These are phyloP conservation scores for Coemansia sp. DNA, from an alignment of 192 early-diverging fungal genomes.

Conservation along the genomic window DNA sequence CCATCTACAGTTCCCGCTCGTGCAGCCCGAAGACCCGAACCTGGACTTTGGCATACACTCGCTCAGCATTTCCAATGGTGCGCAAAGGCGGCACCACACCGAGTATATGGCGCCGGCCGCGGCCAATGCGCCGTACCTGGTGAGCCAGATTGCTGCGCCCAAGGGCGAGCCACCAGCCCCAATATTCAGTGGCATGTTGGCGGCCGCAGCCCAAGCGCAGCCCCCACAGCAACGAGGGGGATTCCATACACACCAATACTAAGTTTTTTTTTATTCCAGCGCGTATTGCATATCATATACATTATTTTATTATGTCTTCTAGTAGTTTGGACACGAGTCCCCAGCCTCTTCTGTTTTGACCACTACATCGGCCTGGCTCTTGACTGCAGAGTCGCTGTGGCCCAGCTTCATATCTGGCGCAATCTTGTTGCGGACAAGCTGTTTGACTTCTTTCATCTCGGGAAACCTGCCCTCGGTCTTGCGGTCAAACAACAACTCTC, in stretches of 20 bases:
- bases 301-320: neutral
- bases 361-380: slow-evolving; percentile 26
- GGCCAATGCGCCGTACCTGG: neutral
- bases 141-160: neutral
- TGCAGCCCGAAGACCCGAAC: slow-evolving; percentile 22
- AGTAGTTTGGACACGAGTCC: neutral
- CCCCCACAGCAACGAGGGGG: slow-evolving; percentile 9
- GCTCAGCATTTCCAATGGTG: neutral
- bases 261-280: neutral
- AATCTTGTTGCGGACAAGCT: slow-evolving; percentile 63
- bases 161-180: neutral
- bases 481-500: slow-evolving; percentile 60
- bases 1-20: slow-evolving; percentile 29
- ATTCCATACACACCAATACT: neutral
- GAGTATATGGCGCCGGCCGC: slow-evolving; percentile 1
- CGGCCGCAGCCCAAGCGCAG: neutral
- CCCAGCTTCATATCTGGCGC: slow-evolving; percentile 67
- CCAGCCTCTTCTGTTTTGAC: neutral
- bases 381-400: slow-evolving; percentile 64
- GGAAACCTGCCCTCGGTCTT: slow-evolving; percentile 67
- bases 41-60: slow-evolving; percentile 1
- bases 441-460: slow-evolving; percentile 76
- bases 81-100: neutral
- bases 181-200: slow-evolving; percentile 28
- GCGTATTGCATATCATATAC: neutral